Evolutionary conservation across 345 rosid genomes (phyloP).

Genomic region (Salix caprea): DNA sequence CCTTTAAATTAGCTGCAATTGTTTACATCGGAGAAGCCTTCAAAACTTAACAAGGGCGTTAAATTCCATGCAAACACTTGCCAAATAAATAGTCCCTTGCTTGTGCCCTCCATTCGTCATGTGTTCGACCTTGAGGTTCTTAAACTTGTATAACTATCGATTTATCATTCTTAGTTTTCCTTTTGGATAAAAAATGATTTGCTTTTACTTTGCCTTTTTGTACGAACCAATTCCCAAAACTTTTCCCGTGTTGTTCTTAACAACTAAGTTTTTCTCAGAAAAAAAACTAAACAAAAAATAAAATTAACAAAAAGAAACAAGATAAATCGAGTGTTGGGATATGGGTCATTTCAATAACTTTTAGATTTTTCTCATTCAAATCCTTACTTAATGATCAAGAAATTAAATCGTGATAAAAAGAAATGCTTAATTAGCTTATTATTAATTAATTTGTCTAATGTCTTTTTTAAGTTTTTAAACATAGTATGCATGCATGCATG

Average conservation of each 20-base stretch:
- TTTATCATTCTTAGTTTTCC: not conserved
- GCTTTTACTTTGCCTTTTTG: not conserved
- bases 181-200: not conserved
- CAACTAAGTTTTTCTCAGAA: not conserved
- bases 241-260: not conserved
- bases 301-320: not conserved
- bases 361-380: not conserved
- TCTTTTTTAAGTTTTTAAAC: too few relatives aligned
- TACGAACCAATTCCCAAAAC: not conserved
- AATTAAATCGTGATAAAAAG: too few relatives aligned
- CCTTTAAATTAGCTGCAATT: not conserved
- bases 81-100: slow-evolving; percentile 35
- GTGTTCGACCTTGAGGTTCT: slow-evolving; percentile 25
- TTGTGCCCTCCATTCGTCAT: slow-evolving; percentile 31
- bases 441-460: too few relatives aligned
- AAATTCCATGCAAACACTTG: slow-evolving; percentile 33
- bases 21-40: not conserved
- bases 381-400: too few relatives aligned
- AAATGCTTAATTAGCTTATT: too few relatives aligned
- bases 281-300: not conserved
- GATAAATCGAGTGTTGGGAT: not conserved
- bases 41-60: slow-evolving; percentile 7
- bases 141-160: not conserved
- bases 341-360: not conserved
- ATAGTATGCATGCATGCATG: too few relatives aligned